Evolutionary conservation across 1,284 basidiomycete genomes (phyloP), one percentile per base, ranked within the genome.

Genomic region (Apiotrichum gamsii): DNA sequence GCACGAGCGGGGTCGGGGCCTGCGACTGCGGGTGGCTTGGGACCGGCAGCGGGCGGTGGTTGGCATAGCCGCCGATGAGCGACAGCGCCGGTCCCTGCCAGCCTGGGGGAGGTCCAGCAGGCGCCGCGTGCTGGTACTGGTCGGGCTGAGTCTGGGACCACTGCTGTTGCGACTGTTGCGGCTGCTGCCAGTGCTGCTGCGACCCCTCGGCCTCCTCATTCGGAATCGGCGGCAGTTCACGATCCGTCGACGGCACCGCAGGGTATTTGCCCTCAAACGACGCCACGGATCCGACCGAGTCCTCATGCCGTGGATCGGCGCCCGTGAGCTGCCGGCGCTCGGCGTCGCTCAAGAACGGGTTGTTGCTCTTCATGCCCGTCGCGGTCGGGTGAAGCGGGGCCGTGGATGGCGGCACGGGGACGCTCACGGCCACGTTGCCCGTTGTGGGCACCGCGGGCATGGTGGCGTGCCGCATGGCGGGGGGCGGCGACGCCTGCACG

Each of bases 261-360:
- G n/a, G 25, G 25, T 28, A 28, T 6, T 28, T 6, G 25, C 25
- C 8, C 25, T 28, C 25, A 28, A 28, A 28, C 25, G 25, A 28
- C 8, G 25, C 6, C 25, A 28, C 25, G 6, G 25, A 28, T 11
- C 25, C 25, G 25, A 28, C 25, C 8, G 8, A 11, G 8, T 28
- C 25, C 25, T 28, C 25, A 11, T 28, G 25, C 8, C 25, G 8
- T 6, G 11, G 25, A 28, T 6, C 11, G 8, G 23, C 20, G 9
- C 29, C 1, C 3, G 43, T 5, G 25, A 19, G 38, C 10, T 23
- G 29, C 14, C 20, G 84, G 82, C 2, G 84, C 84, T 72, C 89
- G 78, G 59, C 79, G 76, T 3, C 85, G 81, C 69, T 82, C 76
- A 51, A 82, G 60, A 65, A 69, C 1, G 65, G 69, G 43, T 71